Evolutionary conservation across 371 early-diverging fungal species (phyloP).

Genomic region (Cokeromyces recurvatus): DNA sequence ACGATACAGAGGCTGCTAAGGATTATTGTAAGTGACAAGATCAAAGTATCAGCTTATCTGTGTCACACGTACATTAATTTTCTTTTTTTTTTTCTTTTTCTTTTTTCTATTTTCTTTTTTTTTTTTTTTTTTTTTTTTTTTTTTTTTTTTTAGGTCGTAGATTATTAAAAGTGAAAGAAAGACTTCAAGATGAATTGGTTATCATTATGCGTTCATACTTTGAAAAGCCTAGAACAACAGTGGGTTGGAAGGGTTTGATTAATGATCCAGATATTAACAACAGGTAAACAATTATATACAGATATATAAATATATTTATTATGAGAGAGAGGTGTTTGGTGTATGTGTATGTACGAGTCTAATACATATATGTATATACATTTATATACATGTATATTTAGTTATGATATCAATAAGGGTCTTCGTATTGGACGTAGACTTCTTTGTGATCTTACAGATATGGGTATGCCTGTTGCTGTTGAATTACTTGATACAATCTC

Average conservation of each 20-base stretch:
- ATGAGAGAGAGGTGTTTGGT: neutral
- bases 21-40: slow-evolving; percentile 62
- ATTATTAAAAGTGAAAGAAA: slow-evolving; percentile 58
- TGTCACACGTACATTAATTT: neutral
- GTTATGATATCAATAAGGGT: slow-evolving; percentile 89
- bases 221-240: slow-evolving; percentile 93
- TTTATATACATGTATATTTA: slow-evolving; percentile 17
- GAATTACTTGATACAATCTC: slow-evolving; percentile 94
- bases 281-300: slow-evolving; percentile 32
- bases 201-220: slow-evolving; percentile 94
- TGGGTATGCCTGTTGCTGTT: slow-evolving; percentile 87
- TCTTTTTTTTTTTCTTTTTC: too few species aligned
- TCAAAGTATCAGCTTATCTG: neutral
- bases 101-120: too few species aligned
- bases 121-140: too few species aligned
- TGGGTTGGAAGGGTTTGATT: slow-evolving; percentile 93
- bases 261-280: slow-evolving; percentile 87
- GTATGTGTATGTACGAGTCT: neutral
- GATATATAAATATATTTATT: too few species aligned
- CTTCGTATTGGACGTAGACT: slow-evolving; percentile 70
- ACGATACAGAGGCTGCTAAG: slow-evolving; percentile 76
- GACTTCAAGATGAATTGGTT: slow-evolving; percentile 59
- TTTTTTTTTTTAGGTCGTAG: too few species aligned
- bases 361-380: too few species aligned
- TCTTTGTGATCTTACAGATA: slow-evolving; percentile 54